Conservation (phyloP, 2,329 filamentous ascomycete genomes). For the Epichloe baconii region DNA sequence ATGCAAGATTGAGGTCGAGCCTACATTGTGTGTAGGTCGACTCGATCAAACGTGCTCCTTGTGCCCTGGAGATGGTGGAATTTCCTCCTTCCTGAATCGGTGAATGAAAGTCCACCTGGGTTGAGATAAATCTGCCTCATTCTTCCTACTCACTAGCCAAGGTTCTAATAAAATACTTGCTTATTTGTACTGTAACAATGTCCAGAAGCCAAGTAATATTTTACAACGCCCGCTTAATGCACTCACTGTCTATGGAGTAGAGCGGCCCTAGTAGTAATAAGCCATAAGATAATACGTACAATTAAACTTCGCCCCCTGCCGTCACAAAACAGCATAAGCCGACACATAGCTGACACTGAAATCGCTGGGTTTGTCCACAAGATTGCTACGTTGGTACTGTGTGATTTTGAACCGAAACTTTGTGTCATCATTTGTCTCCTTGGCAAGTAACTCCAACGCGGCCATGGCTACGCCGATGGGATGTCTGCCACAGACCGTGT, state of each 20-base stretch:
- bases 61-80: not conserved
- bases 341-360: slow-evolving; percentile 94
- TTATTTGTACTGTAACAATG: too few species aligned
- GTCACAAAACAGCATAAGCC: slow-evolving; percentile 67
- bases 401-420: slow-evolving; percentile 61
- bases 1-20: not conserved
- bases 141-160: too few species aligned
- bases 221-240: too few species aligned
- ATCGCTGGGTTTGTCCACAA: slow-evolving; percentile 54
- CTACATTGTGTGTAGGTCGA: not conserved
- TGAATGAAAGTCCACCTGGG: not conserved
- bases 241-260: too few species aligned
- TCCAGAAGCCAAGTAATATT: too few species aligned
- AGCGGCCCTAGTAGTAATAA: too few species aligned
- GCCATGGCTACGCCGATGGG: slow-evolving; percentile 92
- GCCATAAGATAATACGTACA: not conserved
- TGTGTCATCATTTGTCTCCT: slow-evolving; percentile 23
- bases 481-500: slow-evolving; percentile 90
- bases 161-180: too few species aligned
- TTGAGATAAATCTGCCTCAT: too few species aligned
- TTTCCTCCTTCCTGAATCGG: not conserved
- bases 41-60: not conserved
- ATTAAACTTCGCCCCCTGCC: not conserved
- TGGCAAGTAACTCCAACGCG: slow-evolving; percentile 54
- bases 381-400: slow-evolving; percentile 73